Conservation (phyloP, 257 asterid species). For the Nicotiana noctiflora region DNA sequence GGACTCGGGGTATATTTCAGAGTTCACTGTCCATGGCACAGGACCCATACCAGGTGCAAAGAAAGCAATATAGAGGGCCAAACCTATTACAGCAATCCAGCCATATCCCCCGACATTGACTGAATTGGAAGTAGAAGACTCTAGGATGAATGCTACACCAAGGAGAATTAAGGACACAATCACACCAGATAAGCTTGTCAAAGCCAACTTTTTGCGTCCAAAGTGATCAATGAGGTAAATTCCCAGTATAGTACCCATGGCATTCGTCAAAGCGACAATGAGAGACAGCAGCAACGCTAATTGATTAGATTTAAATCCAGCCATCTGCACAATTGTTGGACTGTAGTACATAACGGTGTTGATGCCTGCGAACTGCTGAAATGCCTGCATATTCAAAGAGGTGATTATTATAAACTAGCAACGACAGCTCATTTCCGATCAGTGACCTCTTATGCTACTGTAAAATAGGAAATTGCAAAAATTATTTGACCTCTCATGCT, state of each 20-base stretch:
- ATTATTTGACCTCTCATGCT: background rate
- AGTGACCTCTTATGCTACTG: no score
- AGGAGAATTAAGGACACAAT: conserved; percentile 59
- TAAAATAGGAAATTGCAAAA: no score
- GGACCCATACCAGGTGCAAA: conserved; percentile 96
- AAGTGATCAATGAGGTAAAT: conserved; percentile 71
- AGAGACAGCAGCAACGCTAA: conserved; percentile 84
- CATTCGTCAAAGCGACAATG: conserved; percentile 62
- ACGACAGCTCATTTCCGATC: background rate
- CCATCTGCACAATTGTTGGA: conserved; percentile 95
- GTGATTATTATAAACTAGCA: background rate
- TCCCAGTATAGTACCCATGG: conserved; percentile 71
- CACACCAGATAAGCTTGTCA: conserved; percentile 75
- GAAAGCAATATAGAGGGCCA: conserved; percentile 68
- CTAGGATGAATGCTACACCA: conserved; percentile 45
- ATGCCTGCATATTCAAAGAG: conserved; percentile 50
- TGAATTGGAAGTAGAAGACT: conserved; percentile 29
- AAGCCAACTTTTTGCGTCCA: conserved; percentile 75
- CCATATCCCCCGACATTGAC: conserved; percentile 35
- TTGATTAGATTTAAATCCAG: conserved; percentile 77
- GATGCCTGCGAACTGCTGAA: conserved; percentile 91
- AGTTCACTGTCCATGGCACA: conserved; percentile 93
- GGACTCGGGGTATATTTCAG: conserved; percentile 79
- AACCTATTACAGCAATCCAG: conserved; percentile 72
- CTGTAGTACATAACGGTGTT: conserved; percentile 94